A percentile compares a stretch with the other conserved stretches of the same genome.
Evolutionary conservation across 371 early-diverging fungal genomes (phyloP).

Genomic region (Capillidium rhysosporum): DNA sequence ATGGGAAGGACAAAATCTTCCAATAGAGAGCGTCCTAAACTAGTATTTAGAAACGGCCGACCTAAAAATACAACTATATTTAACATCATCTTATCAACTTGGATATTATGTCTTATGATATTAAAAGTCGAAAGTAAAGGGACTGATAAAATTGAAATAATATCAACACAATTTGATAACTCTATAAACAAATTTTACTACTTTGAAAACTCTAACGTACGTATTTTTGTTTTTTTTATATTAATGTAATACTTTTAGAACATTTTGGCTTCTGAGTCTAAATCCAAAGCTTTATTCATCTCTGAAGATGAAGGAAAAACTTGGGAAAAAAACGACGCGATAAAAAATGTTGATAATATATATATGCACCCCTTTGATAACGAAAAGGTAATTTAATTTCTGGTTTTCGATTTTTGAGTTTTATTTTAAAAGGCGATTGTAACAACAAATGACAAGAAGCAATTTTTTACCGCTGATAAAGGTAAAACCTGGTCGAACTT

Average conservation of each 20-base stretch:
- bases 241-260: conserved; percentile 14
- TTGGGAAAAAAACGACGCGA: conserved; percentile 26
- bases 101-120: no score
- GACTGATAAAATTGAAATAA: background rate
- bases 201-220: conserved; percentile 45
- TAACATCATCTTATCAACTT: no score
- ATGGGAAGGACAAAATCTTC: no score
- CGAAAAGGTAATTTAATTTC: background rate
- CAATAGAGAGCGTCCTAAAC: no score
- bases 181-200: conserved; percentile 33
- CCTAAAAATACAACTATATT: no score
- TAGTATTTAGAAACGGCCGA: no score
- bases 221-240: background rate
- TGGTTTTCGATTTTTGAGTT: background rate
- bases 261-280: conserved; percentile 31
- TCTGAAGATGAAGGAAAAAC: conserved; percentile 45
- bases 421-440: conserved; percentile 27
- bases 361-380: conserved; percentile 5
- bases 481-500: conserved; percentile 44
- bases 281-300: conserved; percentile 23
- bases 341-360: conserved; percentile 9
- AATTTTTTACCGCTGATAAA: conserved; percentile 41
- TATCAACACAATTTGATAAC: conserved; percentile 19
- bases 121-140: background rate
- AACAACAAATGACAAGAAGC: conserved; percentile 25